phyloP scores from a whole-genome alignment of 108 stramenopile species.

The Hondaea fermentalgiana region DNA sequence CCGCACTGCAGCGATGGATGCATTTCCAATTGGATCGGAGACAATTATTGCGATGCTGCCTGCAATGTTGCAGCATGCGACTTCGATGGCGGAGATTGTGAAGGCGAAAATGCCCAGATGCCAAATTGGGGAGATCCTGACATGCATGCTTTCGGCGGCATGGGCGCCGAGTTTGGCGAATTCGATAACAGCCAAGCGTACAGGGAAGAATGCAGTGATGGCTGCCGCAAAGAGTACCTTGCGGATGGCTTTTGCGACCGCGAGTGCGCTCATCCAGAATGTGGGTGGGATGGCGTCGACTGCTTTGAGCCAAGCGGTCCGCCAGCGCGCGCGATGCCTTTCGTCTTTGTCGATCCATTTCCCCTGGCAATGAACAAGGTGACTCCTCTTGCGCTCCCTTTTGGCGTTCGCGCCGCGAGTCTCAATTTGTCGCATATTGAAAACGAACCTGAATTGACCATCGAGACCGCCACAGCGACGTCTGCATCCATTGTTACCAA shows the following conservation, averaged over 20 bases:
- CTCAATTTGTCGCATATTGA: neutral
- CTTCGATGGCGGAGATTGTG: slow-evolving; percentile 43
- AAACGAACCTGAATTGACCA: neutral
- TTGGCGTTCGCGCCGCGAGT: neutral
- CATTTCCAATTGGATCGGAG: slow-evolving; percentile 42
- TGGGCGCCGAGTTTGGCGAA: neutral
- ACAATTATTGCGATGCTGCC: slow-evolving; percentile 41
- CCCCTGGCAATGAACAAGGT: neutral
- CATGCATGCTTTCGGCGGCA: neutral
- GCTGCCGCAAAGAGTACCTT: slow-evolving; percentile 22
- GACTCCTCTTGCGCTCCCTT: neutral
- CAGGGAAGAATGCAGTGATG: neutral
- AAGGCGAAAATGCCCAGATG: neutral
- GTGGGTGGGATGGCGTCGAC: slow-evolving; percentile 40
- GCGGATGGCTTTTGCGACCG: slow-evolving; percentile 43
- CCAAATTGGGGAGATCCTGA: neutral
- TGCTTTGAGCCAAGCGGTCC: slow-evolving; percentile 15
- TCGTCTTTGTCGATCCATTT: neutral
- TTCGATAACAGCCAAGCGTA: neutral
- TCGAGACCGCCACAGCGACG: neutral
- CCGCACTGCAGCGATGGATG: slow-evolving; percentile 44
- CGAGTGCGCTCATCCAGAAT: slow-evolving; percentile 20
- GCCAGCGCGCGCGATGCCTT: neutral
- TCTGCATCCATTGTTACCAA: neutral
- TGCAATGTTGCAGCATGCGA: slow-evolving; percentile 32